Evolutionary conservation across 176 grass and related monocot species (phyloP).

Genomic region (Oryza punctata): DNA sequence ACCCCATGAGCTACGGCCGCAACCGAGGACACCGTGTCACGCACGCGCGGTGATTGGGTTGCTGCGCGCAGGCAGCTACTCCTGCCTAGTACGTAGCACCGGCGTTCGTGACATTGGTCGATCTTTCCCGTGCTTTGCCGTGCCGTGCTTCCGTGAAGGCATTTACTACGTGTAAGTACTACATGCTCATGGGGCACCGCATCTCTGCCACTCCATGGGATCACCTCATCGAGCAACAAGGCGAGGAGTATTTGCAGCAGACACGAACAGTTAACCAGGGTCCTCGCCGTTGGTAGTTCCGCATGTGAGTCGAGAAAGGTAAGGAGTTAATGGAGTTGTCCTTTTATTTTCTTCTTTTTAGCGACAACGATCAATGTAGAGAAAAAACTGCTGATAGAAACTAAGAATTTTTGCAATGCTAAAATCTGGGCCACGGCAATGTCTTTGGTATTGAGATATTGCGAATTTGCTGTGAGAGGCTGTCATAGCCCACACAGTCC

Average conservation of each 20-base stretch:
- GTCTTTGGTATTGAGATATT: not conserved
- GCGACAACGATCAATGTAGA: not conserved
- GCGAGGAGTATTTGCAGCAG: not conserved
- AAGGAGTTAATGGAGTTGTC: not conserved
- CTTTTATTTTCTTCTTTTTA: not conserved
- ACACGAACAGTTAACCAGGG: not conserved
- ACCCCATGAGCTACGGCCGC: constrained; percentile 11
- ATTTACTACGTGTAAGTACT: not conserved
- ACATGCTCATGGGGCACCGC: not conserved
- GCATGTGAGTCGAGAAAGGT: not conserved
- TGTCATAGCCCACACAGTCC: not conserved
- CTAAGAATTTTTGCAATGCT: not conserved
- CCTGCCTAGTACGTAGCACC: not conserved
- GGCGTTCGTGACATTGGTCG: not conserved
- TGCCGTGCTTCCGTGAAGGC: constrained; percentile 18
- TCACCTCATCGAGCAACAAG: not conserved
- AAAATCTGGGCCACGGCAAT: not conserved
- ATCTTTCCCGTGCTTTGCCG: constrained; percentile 10
- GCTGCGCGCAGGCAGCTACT: not conserved
- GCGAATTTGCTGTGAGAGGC: not conserved
- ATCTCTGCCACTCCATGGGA: not conserved
- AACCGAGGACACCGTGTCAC: not conserved
- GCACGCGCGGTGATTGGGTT: not conserved
- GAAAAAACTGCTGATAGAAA: not conserved
- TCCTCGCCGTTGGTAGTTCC: not conserved